Conservation (phyloP, 768 basidiomycete genomes). For the Lactarius trivialis region DNA sequence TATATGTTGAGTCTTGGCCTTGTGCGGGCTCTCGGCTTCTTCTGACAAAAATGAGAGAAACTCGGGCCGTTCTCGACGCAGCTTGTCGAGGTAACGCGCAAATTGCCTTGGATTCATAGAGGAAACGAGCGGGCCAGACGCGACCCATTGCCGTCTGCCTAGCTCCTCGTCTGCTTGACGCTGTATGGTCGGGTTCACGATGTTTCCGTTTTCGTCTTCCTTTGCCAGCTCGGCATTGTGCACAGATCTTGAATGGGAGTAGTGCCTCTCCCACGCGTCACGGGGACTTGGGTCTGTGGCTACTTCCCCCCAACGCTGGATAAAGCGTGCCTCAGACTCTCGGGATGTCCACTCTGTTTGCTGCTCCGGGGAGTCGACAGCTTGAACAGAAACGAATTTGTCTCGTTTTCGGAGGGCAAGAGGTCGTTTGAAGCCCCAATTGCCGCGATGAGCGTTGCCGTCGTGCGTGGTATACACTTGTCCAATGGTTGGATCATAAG, state of each 20-base stretch:
- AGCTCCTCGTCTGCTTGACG: not conserved
- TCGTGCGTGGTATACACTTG: slow-evolving; percentile 71
- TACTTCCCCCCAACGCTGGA: slow-evolving; percentile 62
- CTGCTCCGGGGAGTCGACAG: slow-evolving; percentile 65
- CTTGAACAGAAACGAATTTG: slow-evolving; percentile 57
- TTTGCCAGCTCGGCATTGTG: slow-evolving; percentile 14
- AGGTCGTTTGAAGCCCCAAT: slow-evolving; percentile 84
- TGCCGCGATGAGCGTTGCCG: slow-evolving; percentile 65
- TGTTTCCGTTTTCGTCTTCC: not conserved
- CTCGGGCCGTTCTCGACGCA: slow-evolving; percentile 48
- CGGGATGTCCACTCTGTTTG: slow-evolving; percentile 74
- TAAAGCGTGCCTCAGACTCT: slow-evolving; percentile 58
- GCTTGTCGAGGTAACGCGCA: slow-evolving; percentile 47
- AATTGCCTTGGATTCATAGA: slow-evolving; percentile 58
- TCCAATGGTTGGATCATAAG: slow-evolving; percentile 67
- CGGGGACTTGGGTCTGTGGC: slow-evolving; percentile 34
- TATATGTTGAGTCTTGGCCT: not conserved
- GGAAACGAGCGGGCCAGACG: slow-evolving; percentile 45
- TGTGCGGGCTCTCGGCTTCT: slow-evolving; percentile 15
- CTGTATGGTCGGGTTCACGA: slow-evolving; percentile 1
- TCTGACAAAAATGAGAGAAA: slow-evolving; percentile 45
- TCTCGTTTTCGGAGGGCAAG: slow-evolving; percentile 59
- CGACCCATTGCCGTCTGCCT: slow-evolving; percentile 2
- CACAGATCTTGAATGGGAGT: slow-evolving; percentile 5
- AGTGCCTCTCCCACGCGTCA: slow-evolving; percentile 35